Conservation (phyloP, 495 filamentous ascomycete species). For the Astrocystis sublimbata region DNA sequence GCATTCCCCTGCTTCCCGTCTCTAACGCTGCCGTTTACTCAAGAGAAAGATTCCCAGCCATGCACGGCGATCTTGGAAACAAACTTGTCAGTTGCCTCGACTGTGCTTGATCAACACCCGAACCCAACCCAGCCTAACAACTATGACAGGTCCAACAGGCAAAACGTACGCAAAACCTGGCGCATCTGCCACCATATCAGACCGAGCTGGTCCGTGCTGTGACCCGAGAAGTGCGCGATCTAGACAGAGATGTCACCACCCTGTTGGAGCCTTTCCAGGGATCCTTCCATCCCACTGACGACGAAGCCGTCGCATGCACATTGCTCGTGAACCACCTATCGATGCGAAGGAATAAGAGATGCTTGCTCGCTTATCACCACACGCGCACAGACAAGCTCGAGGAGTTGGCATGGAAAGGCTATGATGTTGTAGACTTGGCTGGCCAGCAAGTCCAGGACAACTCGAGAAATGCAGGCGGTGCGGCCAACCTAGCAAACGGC, state of each 20-base stretch:
- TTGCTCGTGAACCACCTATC: slow-evolving; percentile 91
- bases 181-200: slow-evolving; percentile 89
- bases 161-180: slow-evolving; percentile 88
- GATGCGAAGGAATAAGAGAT: slow-evolving; percentile 95
- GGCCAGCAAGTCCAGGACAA: slow-evolving; percentile 40
- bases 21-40: no score
- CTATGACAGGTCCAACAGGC: slow-evolving; percentile 85
- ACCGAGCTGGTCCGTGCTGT: slow-evolving; percentile 86
- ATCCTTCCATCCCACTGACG: slow-evolving; percentile 79
- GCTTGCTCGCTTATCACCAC: slow-evolving; percentile 91
- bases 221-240: slow-evolving; percentile 88
- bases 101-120: background rate
- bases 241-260: slow-evolving; percentile 83
- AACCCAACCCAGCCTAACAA: slow-evolving; percentile 27
- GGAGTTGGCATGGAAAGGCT: slow-evolving; percentile 88
- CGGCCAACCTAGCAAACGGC: slow-evolving; percentile 36
- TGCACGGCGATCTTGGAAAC: slow-evolving; percentile 92
- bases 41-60: slow-evolving; percentile 45
- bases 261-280: slow-evolving; percentile 81
- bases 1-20: no score
- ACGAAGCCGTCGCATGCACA: slow-evolving; percentile 82
- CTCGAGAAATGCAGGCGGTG: slow-evolving; percentile 30
- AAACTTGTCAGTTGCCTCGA: slow-evolving; percentile 54
- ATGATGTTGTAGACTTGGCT: slow-evolving; percentile 65
- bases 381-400: slow-evolving; percentile 89